These are phyloP conservation scores for Dictyostelium firmibasis DNA, from an alignment of 78 protist genomes.

Conservation along the genomic window DNA sequence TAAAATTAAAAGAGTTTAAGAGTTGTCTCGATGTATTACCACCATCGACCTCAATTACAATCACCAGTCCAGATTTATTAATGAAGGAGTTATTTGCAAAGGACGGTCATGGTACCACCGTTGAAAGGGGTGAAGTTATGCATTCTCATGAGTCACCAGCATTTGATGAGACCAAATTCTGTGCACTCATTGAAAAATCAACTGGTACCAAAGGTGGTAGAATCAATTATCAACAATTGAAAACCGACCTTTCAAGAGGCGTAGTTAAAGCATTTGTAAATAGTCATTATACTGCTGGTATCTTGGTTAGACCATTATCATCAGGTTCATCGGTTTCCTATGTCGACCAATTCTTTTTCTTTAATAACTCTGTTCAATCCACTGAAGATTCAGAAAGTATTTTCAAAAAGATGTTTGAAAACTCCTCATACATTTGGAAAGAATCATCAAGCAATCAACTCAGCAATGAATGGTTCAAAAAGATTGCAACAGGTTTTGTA, in stretches of 20 bases:
- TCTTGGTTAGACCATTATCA: neutral
- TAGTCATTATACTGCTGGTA: slow-evolving; percentile 16
- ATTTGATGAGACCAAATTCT: neutral
- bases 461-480: neutral
- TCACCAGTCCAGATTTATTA: slow-evolving; percentile 56
- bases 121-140: slow-evolving; percentile 54
- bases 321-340: neutral
- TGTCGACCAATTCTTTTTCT: slow-evolving; percentile 46
- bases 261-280: slow-evolving; percentile 21
- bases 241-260: neutral
- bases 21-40: slow-evolving; percentile 63
- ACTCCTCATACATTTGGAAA: slow-evolving; percentile 12
- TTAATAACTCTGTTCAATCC: neutral
- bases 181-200: neutral
- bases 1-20: slow-evolving; percentile 71
- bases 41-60: slow-evolving; percentile 51
- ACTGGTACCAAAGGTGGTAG: neutral
- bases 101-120: slow-evolving; percentile 66
- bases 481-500: slow-evolving; percentile 38
- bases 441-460: neutral
- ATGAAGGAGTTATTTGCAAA: slow-evolving; percentile 41
- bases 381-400: slow-evolving; percentile 30
- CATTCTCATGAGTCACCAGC: neutral
- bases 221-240: neutral
- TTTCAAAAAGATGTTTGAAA: neutral